A percentile compares a stretch with the other conserved stretches of the same genome.
These are phyloP conservation scores for Fusarium armeniacum DNA, from an alignment of 2,329 filamentous ascomycete species.

Conservation along the genomic window DNA sequence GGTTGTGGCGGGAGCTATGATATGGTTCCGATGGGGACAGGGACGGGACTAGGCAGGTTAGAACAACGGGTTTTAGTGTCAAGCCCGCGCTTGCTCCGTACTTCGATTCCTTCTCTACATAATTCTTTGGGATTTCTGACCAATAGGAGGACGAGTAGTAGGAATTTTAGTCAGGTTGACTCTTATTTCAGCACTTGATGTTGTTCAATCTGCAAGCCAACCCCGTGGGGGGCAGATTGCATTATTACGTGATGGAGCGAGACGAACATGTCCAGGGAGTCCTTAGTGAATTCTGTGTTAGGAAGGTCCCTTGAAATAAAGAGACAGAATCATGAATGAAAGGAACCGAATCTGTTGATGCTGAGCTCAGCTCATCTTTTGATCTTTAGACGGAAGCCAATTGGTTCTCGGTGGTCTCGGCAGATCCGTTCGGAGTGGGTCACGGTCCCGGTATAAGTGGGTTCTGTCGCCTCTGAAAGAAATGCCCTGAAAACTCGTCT, in stretches of 20 bases:
- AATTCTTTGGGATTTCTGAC: neutral
- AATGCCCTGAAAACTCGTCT: neutral
- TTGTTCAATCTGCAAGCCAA: neutral
- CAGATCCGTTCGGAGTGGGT: constrained; percentile 32
- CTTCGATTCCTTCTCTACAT: neutral
- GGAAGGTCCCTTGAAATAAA: constrained; percentile 24
- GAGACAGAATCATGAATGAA: neutral
- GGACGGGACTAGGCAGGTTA: neutral
- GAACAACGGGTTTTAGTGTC: constrained; percentile 5
- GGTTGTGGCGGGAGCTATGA: constrained; percentile 38
- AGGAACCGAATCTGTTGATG: constrained; percentile 9
- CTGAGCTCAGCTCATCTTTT: neutral
- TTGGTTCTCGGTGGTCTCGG: constrained; percentile 40
- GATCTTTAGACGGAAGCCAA: constrained; percentile 1
- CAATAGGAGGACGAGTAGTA: constrained; percentile 32
- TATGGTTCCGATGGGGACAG: constrained; percentile 22
- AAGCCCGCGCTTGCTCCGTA: constrained; percentile 2
- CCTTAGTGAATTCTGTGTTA: constrained; percentile 1
- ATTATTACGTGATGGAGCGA: constrained; percentile 38
- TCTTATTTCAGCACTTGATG: neutral
- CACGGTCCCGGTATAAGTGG: too few species aligned
- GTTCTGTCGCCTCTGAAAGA: neutral
- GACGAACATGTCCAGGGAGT: neutral
- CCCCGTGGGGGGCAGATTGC: constrained; percentile 37
- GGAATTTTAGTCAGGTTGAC: neutral